These are phyloP conservation scores for Eucommia ulmoides DNA, from an alignment of 257 asterid genomes.

Conservation along the genomic window DNA sequence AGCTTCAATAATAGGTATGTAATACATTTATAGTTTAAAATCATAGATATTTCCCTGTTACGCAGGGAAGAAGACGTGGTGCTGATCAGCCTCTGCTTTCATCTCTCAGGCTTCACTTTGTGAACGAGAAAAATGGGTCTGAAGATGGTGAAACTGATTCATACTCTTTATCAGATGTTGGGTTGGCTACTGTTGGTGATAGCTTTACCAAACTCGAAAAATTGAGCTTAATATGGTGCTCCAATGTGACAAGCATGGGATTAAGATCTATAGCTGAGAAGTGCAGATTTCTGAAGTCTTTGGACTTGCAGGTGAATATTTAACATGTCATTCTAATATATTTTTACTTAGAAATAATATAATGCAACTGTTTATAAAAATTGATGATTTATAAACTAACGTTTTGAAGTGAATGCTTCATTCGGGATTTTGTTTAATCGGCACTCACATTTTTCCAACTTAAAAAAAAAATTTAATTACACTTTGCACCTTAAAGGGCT, in stretches of 20 bases:
- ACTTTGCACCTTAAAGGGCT: no score
- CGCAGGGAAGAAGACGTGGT: constrained; percentile 53
- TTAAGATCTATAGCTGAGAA: constrained; percentile 54
- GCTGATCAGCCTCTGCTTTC: constrained; percentile 20
- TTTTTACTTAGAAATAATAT: no score
- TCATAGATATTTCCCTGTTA: constrained; percentile 4
- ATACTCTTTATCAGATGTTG: constrained; percentile 62
- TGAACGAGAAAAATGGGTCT: constrained; percentile 22
- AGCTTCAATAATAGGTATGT: no score
- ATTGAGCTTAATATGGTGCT: constrained; percentile 80
- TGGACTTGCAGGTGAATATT: constrained; percentile 72
- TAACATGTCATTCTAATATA: no score
- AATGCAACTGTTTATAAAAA: no score
- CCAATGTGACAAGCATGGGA: constrained; percentile 57
- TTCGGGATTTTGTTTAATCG: not conserved
- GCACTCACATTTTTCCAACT: no score
- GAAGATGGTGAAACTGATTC: constrained; percentile 34
- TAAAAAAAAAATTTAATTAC: no score
- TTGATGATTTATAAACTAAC: constrained; percentile 1
- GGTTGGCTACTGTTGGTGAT: constrained; percentile 52
- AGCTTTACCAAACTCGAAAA: constrained; percentile 60
- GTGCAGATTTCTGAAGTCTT: constrained; percentile 41
- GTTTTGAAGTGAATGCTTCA: not conserved
- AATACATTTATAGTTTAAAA: constrained; percentile 1
- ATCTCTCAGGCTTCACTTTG: constrained; percentile 20